Base-by-base conservation (phyloP, 2,329 filamentous ascomycete species). In the Colletotrichum liaoningense region DNA sequence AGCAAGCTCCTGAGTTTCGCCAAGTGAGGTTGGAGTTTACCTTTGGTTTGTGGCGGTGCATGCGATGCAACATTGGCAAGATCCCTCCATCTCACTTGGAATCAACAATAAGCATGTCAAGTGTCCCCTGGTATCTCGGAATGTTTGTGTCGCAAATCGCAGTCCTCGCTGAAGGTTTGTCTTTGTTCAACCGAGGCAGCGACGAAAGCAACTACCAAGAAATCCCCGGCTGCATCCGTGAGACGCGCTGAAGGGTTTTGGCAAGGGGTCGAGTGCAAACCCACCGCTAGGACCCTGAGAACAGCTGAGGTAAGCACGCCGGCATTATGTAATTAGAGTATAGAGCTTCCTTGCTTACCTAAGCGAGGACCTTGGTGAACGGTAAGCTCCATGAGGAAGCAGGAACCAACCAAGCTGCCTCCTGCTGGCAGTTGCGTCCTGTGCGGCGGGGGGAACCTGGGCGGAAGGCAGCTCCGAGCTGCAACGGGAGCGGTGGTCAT, bases 401-500 rank as follows among this genome's bases (percentile, higher is more conserved):
- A 46, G 42, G 42, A 46, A 46, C 42, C 42, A 49, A 49, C 42
- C 42, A n/a, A 49, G 16, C 42, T 49, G 42, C 19, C 8, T 49
- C 42, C 55, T 5, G 16, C 7, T n/a, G 16, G 26, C 30, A 33
- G 55, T 16, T 14, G 19, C 24, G 11, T 38, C 14, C 35, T 6
- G 33, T 12, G 58, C 22, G 58, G 58, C 35, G 58, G 14, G 35
- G 33, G 22, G 58, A 38, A 14, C 46, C 19, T 46, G 49, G 60
- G 60, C 60, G 42, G 46, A 42, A 54, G 42, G 52, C 52, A 55
- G 63, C 52, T 56, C 63, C 63, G 56, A 60, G 64, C 65, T 67
- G 54, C 38, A 59, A 35, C 38, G 22, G 52, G 55, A 63, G 28
- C 28, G 30, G 52, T 72, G 69, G 69, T 64, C 69, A 72, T 72